Base-by-base conservation (phyloP, 495 filamentous ascomycete genomes). In the Achaetomiella virescens region DNA sequence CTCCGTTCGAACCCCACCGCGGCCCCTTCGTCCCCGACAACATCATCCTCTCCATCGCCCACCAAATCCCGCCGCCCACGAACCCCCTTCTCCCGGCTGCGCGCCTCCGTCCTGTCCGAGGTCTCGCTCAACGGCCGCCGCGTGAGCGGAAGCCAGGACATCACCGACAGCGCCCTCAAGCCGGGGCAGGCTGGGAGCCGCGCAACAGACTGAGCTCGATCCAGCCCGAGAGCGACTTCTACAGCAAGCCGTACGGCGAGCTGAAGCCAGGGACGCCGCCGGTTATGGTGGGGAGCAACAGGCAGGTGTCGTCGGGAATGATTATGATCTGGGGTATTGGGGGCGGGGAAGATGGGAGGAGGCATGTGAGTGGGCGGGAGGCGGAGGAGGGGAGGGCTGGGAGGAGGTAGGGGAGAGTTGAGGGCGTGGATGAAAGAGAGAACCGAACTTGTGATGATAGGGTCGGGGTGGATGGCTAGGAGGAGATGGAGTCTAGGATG, bases 321-420 rank as follows among this genome's bases (percentile, higher is more conserved):
- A 86, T 63, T 86, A 82, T 57, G 79, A 82, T 22, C 68, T 79
- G 14, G 78, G 76, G 17, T 53, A 72, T 67, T 53, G 75, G 67
- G 63, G 29, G 9, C 42, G 58, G 11, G 36, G 38, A 18, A 35
- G 52, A 51, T 18, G 72, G 59, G 50, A 71, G 70, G 47, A 76
- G 90, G 48, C 84, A 89, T 61, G 89, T 92, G 10, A 93, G 89
- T 62, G 91, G 90, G 3, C 89, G 89, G 70, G 72, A 89, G 44
- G 91, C 84, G 1, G 91, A 96, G 70, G 91, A 96, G 70, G 91
- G 91, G 1, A 75, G 85, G 38, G 81, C 80, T 48, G 1, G 61
- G 7, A 2, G 24, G 6, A 33, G 15, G 37, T 25, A 33, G 18
- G 25, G n/a, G 12, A 31, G 27, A 9, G 27, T 31, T 31, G 27